phyloP scores from a whole-genome alignment of 495 filamentous ascomycete genomes.

The Penicillium fimorum region DNA sequence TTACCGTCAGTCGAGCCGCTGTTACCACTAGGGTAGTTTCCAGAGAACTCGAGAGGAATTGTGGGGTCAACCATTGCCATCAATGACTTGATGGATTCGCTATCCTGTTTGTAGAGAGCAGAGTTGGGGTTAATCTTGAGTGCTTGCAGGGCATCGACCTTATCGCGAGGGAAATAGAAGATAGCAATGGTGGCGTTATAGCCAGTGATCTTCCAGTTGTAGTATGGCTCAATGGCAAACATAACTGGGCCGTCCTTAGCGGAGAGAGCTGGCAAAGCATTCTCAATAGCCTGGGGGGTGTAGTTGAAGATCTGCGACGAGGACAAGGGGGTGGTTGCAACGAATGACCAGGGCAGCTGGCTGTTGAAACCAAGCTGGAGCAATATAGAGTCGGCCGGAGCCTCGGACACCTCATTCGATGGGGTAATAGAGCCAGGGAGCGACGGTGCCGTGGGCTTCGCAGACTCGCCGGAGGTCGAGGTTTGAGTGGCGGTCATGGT shows the following conservation, averaged over 20 bases:
- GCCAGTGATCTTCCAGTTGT: slow-evolving; percentile 64
- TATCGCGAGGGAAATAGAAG: slow-evolving; percentile 65
- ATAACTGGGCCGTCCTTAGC: slow-evolving; percentile 54
- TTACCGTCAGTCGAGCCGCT: slow-evolving; percentile 24
- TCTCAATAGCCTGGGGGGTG: slow-evolving; percentile 71
- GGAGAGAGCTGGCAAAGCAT: slow-evolving; percentile 55
- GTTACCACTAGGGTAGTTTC: slow-evolving; percentile 37
- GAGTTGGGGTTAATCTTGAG: slow-evolving; percentile 68
- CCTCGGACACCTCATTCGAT: slow-evolving; percentile 45
- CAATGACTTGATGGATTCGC: slow-evolving; percentile 58
- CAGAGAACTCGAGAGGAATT: slow-evolving; percentile 71
- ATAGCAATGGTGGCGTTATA: slow-evolving; percentile 83
- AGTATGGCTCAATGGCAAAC: slow-evolving; percentile 72
- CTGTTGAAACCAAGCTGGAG: slow-evolving; percentile 85
- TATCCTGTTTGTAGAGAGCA: slow-evolving; percentile 66
- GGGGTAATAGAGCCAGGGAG: slow-evolving; percentile 78
- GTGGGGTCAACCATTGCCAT: slow-evolving; percentile 80
- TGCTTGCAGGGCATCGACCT: slow-evolving; percentile 59
- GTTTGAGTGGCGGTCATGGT: slow-evolving; percentile 26
- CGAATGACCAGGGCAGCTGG: slow-evolving; percentile 77
- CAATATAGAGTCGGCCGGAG: slow-evolving; percentile 62
- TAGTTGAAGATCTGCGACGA: slow-evolving; percentile 85
- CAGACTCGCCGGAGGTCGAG: slow-evolving; percentile 37
- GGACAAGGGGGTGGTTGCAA: slow-evolving; percentile 64
- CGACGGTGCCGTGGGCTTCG: slow-evolving; percentile 42